Evolutionary conservation across 495 filamentous ascomycete genomes (phyloP).

Genomic region (Trichoderma asperelloides): DNA sequence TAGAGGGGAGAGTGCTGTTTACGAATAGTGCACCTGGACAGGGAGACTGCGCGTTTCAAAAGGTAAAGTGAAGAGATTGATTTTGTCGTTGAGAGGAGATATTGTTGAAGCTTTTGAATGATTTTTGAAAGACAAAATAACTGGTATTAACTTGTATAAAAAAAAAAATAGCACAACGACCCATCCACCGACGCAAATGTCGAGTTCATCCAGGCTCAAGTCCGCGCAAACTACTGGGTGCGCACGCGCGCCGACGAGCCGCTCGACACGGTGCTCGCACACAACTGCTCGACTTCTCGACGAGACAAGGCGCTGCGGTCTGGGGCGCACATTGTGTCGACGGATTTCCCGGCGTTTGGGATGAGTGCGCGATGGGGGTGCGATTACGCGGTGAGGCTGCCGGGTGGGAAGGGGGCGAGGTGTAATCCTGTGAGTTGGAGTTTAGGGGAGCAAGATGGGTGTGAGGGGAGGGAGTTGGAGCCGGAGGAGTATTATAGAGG

Average conservation of each 20-base stretch:
- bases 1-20: constrained; percentile 22
- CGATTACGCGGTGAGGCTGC: constrained; percentile 16
- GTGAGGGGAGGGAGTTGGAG: constrained; percentile 10
- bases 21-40: constrained; percentile 22
- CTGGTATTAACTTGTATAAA: neutral
- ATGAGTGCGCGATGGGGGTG: constrained; percentile 14
- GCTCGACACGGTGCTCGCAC: constrained; percentile 15
- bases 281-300: constrained; percentile 12
- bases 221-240: constrained; percentile 24
- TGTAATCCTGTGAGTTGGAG: constrained; percentile 14
- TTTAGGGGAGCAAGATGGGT: neutral
- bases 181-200: constrained; percentile 15
- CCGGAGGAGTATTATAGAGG: constrained; percentile 10
- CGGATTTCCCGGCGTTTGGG: constrained; percentile 16
- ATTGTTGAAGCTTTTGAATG: too few species aligned
- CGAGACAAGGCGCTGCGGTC: constrained; percentile 14
- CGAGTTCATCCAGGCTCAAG: constrained; percentile 19
- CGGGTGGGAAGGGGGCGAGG: constrained; percentile 11
- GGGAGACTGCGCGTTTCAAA: constrained; percentile 21
- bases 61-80: neutral
- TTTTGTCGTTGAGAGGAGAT: too few species aligned
- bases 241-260: constrained; percentile 23
- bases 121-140: neutral
- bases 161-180: constrained; percentile 16
- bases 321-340: constrained; percentile 17